Percentiles rank a stretch among this genome's conserved stretches.
phyloP scores from a whole-genome alignment of 78 protist genomes.

The Dictyostelium citrinum region DNA sequence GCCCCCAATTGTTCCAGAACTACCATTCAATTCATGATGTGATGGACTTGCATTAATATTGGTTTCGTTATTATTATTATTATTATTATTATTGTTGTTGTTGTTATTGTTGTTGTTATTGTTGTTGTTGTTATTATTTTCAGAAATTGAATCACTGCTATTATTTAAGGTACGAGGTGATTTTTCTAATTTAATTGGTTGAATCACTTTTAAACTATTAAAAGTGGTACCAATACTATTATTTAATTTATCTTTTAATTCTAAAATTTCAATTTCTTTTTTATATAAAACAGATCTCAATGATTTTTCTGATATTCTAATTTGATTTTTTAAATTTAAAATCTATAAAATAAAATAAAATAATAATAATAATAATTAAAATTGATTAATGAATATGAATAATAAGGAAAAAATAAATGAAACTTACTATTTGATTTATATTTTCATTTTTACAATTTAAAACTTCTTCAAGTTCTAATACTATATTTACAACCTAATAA shows the following conservation, averaged over 20 bases:
- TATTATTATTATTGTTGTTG: not conserved
- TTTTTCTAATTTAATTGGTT: not conserved
- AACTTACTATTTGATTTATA: slow-evolving; percentile 3
- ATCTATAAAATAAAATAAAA: not conserved
- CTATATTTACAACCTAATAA: slow-evolving; percentile 23
- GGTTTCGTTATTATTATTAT: not conserved
- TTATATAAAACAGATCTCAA: not conserved
- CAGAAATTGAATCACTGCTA: not conserved
- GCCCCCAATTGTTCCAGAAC: not conserved
- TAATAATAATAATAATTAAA: too few relatives aligned
- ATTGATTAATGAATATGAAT: too few relatives aligned
- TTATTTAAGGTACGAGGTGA: not conserved
- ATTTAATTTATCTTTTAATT: slow-evolving; percentile 12
- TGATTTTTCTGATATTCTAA: not conserved
- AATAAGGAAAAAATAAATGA: not conserved
- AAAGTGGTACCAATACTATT: not conserved
- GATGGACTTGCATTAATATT: not conserved
- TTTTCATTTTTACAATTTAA: not conserved
- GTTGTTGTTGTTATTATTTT: not conserved
- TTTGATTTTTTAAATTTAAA: not conserved
- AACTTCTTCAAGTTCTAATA: not conserved
- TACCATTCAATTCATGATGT: not conserved
- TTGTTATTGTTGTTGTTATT: not conserved
- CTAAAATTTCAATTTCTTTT: slow-evolving; percentile 1
- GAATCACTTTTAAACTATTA: not conserved